Evolutionary conservation across 2,329 filamentous ascomycete species (phyloP), one percentile per base, ranked within the genome.

Genomic region (Madurella mycetomatis): DNA sequence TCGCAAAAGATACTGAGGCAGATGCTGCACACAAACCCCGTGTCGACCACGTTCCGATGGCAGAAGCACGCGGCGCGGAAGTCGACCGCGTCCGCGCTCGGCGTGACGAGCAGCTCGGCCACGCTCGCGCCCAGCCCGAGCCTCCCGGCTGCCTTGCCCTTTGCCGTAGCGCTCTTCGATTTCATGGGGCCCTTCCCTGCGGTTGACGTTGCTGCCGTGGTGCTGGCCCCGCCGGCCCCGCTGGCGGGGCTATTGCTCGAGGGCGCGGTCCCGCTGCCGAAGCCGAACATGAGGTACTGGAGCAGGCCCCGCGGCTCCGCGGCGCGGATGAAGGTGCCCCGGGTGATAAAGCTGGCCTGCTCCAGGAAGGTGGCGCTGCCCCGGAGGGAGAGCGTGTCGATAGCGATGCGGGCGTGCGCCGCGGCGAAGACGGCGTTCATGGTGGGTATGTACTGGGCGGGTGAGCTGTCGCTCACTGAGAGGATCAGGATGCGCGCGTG

Each of bases 381-480:
- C 41, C 87, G 84, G 12, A 99, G 78, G 61, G 95, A 88, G 57
- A 95, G 81, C 34, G 96, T 92, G 70, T 99, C 94, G 65, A 99
- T 91, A 19, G 92, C 89, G 60, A 99, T 90, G 63, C 84, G 83
- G 52, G 91, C 81, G 60, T 92, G 86, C 66, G 95, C 89, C 55
- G 92, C 94, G 2, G 94, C 94, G 72, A 99, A 99, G 57, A 97
- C 95, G 64, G 87, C 84, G 73, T 99, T 99, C 94, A 99, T 99
- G 62, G 95, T 94, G 0, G 92, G 88, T 53, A 99, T 99, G 74
- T 99, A 99, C 71, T 97, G 88, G 5, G 91, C 85, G 0, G 95
- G 83, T 64, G 92, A 88, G 41, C 81, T 80, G 66, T 90, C 90
- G 45, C 90, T 95, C 4, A 96, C 91, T 46, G 89, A 95, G 51